phyloP scores from a whole-genome alignment of 495 filamentous ascomycete genomes.

The Astrothelium subdiscretum region DNA sequence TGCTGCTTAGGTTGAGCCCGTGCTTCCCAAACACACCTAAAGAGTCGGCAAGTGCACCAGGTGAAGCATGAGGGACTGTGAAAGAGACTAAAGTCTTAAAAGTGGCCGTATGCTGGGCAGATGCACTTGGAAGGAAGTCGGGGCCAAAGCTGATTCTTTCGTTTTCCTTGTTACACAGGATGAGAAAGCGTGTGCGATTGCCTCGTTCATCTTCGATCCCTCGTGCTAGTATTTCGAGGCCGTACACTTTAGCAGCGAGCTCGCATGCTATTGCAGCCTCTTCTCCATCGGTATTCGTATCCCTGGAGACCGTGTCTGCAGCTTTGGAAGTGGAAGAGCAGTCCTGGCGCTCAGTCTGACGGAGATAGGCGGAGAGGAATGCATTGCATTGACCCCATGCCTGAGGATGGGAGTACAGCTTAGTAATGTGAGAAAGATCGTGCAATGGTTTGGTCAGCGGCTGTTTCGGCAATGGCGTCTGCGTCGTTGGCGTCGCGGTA shows the following conservation, averaged over 20 bases:
- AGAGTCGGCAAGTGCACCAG: constrained; percentile 71
- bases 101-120: constrained; percentile 12
- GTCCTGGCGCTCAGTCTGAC: constrained; percentile 64
- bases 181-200: constrained; percentile 83
- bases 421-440: constrained; percentile 38
- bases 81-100: constrained; percentile 70
- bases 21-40: constrained; percentile 63
- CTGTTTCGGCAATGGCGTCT: constrained; percentile 8
- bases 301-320: constrained; percentile 59
- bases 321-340: constrained; percentile 77
- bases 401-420: constrained; percentile 76
- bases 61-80: constrained; percentile 61
- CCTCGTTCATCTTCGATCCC: constrained; percentile 71
- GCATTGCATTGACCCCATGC: constrained; percentile 82
- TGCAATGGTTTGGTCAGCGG: constrained; percentile 27
- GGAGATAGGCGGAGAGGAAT: constrained; percentile 57
- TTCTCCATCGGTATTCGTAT: constrained; percentile 35
- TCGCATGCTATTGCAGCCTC: constrained; percentile 67
- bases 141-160: neutral
- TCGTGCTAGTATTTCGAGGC: constrained; percentile 55
- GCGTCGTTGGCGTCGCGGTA: constrained; percentile 12
- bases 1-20: constrained; percentile 76
- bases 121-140: neutral
- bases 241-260: constrained; percentile 55
- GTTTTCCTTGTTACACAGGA: constrained; percentile 43